Evolutionary conservation across 371 early-diverging fungal species (phyloP).

Genomic region (Apophysomyces elegans): DNA sequence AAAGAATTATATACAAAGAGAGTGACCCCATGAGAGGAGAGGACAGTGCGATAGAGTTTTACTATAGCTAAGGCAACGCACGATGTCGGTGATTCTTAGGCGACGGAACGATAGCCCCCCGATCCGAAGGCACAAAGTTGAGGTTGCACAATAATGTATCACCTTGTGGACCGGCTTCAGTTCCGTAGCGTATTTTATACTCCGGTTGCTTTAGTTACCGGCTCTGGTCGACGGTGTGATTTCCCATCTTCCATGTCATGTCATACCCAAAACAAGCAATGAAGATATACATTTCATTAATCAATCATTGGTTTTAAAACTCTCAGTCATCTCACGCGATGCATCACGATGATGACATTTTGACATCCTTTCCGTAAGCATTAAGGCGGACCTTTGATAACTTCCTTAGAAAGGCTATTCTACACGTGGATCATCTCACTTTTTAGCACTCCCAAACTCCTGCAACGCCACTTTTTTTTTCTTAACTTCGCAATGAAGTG

Average conservation of each 20-base stretch:
- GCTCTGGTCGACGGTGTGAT: not conserved
- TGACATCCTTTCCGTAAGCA: not conserved
- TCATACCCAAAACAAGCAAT: slow-evolving; percentile 1
- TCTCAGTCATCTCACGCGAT: not conserved
- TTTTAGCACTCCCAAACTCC: slow-evolving; percentile 2
- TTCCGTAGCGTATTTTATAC: not conserved
- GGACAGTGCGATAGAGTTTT: no score
- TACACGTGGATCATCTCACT: not conserved
- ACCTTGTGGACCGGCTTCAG: slow-evolving; percentile 8
- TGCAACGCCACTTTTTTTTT: slow-evolving; percentile 6
- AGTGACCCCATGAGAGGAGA: no score
- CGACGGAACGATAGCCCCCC: not conserved
- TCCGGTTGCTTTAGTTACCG: not conserved
- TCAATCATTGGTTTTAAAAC: not conserved
- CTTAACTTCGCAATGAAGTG: not conserved
- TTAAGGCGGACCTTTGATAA: not conserved
- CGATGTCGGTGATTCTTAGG: no score
- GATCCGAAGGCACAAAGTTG: not conserved
- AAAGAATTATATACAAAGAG: no score
- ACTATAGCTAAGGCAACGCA: no score
- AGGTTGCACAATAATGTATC: not conserved
- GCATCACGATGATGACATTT: not conserved
- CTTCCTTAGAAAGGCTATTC: not conserved
- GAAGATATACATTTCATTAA: not conserved
- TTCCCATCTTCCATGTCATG: not conserved